Evolutionary conservation across 305 asterid species (phyloP).

Genomic region (Fraxinus nigra): DNA sequence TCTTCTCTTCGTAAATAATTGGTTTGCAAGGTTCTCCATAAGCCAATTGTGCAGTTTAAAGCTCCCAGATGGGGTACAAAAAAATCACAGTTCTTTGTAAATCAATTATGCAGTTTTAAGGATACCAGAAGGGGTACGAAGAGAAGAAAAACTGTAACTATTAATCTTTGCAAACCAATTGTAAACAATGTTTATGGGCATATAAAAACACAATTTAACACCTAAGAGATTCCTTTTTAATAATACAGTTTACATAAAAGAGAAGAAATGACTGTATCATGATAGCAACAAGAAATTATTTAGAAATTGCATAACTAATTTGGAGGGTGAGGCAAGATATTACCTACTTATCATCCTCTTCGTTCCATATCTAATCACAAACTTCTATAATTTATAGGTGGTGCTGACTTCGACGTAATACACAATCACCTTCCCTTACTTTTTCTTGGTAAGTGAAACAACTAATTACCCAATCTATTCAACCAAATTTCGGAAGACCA

Average conservation of each 20-base stretch:
- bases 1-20: neutral
- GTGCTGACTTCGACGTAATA: neutral
- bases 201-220: neutral
- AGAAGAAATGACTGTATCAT: neutral
- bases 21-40: neutral
- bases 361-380: neutral
- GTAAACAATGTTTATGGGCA: neutral
- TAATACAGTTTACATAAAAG: neutral
- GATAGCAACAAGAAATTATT: neutral
- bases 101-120: neutral
- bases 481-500: neutral
- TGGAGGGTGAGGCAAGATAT: neutral
- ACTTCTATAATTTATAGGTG: neutral
- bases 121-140: neutral
- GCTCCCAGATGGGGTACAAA: neutral
- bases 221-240: neutral
- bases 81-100: neutral
- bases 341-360: neutral
- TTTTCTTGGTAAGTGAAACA: neutral
- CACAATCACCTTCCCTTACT: neutral
- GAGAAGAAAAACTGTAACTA: neutral
- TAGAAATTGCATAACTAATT: neutral
- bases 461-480: neutral
- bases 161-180: neutral
- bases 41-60: neutral